These are phyloP conservation scores for Pelargonium fulgidum DNA, from an alignment of 441 rosid genomes.

Conservation along the genomic window DNA sequence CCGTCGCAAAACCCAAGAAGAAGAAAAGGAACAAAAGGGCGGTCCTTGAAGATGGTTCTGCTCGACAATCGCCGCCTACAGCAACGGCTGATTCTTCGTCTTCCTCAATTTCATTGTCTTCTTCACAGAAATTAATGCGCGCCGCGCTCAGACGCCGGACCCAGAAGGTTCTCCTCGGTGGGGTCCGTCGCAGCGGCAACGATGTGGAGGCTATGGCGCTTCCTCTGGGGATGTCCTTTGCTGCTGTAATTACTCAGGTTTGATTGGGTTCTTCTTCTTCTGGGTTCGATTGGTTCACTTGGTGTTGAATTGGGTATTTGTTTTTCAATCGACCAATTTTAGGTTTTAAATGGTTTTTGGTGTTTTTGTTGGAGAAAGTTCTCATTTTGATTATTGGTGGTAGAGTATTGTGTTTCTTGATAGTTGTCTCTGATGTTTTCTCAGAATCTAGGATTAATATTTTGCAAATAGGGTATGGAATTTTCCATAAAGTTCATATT, in stretches of 20 bases:
- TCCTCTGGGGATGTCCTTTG: conserved; percentile 91
- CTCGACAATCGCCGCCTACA: conserved; percentile 13
- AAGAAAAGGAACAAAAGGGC: conserved; percentile 31
- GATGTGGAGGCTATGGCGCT: conserved; percentile 65
- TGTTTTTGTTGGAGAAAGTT: not conserved
- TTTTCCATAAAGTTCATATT: not conserved
- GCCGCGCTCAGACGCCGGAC: conserved; percentile 35
- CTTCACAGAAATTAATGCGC: conserved; percentile 29
- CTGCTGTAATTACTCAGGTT: conserved; percentile 84
- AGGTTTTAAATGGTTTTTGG: conserved; percentile 17
- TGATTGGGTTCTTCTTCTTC: conserved; percentile 25
- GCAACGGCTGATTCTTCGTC: conserved; percentile 26
- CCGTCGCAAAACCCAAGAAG: conserved; percentile 5
- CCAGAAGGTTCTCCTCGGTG: conserved; percentile 21
- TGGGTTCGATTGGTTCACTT: not conserved
- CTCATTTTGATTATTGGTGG: conserved; percentile 5
- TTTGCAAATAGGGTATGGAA: not conserved
- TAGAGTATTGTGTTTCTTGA: not conserved
- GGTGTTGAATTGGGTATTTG: conserved; percentile 8
- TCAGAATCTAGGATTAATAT: not conserved
- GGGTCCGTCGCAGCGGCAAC: conserved; percentile 30
- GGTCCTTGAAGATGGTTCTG: conserved; percentile 16
- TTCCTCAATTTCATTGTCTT: conserved; percentile 23
- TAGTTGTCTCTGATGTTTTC: conserved; percentile 7
- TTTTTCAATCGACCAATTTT: conserved; percentile 11